phyloP scores from a whole-genome alignment of 78 protist species.

The Dictyostelium firmibasis region DNA sequence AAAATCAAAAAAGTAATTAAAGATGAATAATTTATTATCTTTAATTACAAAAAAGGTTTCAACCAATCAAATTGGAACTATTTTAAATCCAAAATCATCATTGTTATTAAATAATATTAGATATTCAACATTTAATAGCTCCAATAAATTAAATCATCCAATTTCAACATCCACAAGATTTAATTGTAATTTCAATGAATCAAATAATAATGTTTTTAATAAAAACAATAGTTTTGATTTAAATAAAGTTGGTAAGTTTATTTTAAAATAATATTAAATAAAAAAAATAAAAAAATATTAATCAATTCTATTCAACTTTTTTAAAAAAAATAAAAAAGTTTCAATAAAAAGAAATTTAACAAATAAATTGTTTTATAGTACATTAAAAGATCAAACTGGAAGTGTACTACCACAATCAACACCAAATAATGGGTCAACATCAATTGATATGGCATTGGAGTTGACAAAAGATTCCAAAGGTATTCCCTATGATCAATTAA shows the following conservation, averaged over 20 bases:
- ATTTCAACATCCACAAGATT: neutral
- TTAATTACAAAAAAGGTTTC: neutral
- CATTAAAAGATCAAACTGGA: conserved; percentile 21
- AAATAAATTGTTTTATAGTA: conserved; percentile 11
- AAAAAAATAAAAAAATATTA: neutral
- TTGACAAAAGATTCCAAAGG: neutral
- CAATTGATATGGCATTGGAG: neutral
- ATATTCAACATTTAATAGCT: neutral
- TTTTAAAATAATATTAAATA: neutral
- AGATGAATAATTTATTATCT: conserved; percentile 17
- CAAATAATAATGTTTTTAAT: neutral
- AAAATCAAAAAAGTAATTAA: neutral
- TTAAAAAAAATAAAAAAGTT: neutral
- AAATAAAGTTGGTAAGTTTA: neutral
- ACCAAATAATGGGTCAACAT: neutral
- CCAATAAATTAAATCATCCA: neutral
- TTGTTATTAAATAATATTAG: neutral
- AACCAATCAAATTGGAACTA: neutral
- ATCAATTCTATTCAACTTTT: neutral
- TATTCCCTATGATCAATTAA: conserved; percentile 17
- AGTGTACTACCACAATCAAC: neutral
- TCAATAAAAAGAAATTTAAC: neutral
- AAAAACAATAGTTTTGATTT: neutral
- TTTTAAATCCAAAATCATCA: neutral
- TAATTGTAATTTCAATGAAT: neutral